phyloP scores from a whole-genome alignment of 1,284 basidiomycete genomes.

The Serendipita sp. region DNA sequence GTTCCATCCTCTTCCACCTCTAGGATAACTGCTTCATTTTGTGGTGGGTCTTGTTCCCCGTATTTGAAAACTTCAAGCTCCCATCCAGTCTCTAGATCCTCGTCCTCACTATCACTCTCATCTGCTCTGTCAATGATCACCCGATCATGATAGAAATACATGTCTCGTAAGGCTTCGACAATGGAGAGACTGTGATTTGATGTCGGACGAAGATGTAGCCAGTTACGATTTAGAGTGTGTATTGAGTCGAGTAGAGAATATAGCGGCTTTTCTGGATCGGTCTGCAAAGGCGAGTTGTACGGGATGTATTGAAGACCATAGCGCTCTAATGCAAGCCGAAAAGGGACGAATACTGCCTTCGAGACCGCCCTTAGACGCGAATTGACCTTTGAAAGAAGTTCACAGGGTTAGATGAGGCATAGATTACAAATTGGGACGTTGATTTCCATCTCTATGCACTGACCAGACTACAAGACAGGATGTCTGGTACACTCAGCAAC shows the following conservation, averaged over 20 bases:
- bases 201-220: background rate
- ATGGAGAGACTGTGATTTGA: background rate
- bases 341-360: background rate
- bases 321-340: background rate
- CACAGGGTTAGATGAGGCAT: background rate
- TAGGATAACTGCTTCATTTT: background rate
- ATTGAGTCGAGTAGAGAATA: background rate
- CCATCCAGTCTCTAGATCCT: background rate
- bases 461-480: background rate
- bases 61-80: background rate
- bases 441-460: background rate
- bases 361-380: background rate
- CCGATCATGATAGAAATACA: background rate
- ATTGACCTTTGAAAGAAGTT: background rate
- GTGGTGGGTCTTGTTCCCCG: background rate
- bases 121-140: background rate
- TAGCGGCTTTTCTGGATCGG: background rate
- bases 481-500: background rate
- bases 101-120: background rate
- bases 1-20: conserved; percentile 3
- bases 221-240: background rate
- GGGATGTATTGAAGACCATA: background rate
- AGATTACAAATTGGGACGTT: background rate
- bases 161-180: background rate
- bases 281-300: background rate